These are phyloP conservation scores for Zangia roseola DNA, from an alignment of 768 basidiomycete species.

Conservation along the genomic window DNA sequence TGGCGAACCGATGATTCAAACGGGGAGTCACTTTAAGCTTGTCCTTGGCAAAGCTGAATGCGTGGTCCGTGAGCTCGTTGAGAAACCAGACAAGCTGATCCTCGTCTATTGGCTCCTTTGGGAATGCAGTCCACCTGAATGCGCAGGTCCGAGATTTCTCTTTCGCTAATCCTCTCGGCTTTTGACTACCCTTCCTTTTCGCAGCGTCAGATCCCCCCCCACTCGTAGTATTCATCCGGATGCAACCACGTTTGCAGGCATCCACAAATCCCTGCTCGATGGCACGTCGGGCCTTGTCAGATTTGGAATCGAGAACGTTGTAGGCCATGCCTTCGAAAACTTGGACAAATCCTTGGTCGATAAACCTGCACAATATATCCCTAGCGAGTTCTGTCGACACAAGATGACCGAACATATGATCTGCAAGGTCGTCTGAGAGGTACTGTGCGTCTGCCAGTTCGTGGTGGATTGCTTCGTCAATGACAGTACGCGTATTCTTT, in stretches of 20 bases:
- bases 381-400: constrained; percentile 1
- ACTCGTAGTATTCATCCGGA: background rate
- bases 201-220: background rate
- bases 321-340: background rate
- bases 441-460: constrained; percentile 9
- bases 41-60: background rate
- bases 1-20: constrained; percentile 1
- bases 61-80: background rate
- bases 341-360: background rate
- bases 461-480: constrained; percentile 1
- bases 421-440: constrained; percentile 13
- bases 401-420: constrained; percentile 11
- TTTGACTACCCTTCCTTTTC: background rate
- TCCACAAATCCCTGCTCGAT: constrained; percentile 1
- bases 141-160: background rate
- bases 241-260: background rate
- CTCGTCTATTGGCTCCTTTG: background rate
- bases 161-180: background rate
- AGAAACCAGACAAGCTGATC: constrained; percentile 4
- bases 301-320: background rate
- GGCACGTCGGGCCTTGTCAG: background rate
- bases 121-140: constrained; percentile 2
- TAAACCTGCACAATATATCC: background rate
- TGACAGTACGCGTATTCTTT: background rate
- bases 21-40: background rate